These are phyloP conservation scores for Blepharisma japonicum DNA, from an alignment of 73 alveolate species.

Conservation along the genomic window DNA sequence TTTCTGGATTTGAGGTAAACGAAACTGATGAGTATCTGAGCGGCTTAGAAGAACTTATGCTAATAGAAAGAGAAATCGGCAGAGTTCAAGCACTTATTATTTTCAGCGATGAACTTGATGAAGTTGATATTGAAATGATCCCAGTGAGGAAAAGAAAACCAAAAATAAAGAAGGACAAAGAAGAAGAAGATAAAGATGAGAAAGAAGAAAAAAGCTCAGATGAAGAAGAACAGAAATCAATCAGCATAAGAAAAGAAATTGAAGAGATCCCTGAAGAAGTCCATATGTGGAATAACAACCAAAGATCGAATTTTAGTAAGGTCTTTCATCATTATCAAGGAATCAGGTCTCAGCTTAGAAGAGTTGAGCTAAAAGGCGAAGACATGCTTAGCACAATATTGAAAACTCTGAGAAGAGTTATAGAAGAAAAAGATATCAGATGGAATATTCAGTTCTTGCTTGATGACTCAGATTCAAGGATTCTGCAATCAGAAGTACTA, in stretches of 20 bases:
- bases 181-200: not conserved
- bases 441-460: no score
- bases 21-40: slow-evolving; percentile 35
- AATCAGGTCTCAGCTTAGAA: not conserved
- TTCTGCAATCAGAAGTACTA: no score
- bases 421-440: no score
- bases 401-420: no score
- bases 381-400: no score
- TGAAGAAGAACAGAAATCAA: slow-evolving; percentile 37
- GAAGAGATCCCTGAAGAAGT: not conserved
- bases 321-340: not conserved
- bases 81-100: not conserved
- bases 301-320: not conserved
- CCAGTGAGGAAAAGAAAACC: not conserved
- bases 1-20: slow-evolving; percentile 16
- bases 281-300: slow-evolving; percentile 11
- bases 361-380: not conserved
- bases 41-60: slow-evolving; percentile 19
- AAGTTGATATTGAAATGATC: not conserved
- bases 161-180: not conserved
- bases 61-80: slow-evolving; percentile 14
- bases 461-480: no score
- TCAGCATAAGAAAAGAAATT: not conserved
- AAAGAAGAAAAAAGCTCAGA: slow-evolving; percentile 26
- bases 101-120: not conserved